Percentiles rank a stretch among this genome's conserved stretches.
Evolutionary conservation across 2,329 filamentous ascomycete species (phyloP).

Genomic region (Tolypocladium inflatum): DNA sequence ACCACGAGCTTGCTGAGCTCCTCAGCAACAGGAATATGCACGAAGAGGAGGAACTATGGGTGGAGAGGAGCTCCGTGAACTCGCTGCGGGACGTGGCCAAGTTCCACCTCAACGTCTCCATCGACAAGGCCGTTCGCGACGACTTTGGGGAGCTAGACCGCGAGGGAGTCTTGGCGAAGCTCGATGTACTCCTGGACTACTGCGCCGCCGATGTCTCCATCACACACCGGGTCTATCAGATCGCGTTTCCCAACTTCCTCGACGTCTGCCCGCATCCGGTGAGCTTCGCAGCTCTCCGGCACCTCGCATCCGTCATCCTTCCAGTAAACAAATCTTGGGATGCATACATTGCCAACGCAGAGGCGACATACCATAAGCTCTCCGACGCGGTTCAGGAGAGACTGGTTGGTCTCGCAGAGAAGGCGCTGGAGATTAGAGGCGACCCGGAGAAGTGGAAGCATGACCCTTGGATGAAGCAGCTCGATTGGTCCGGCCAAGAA

Average conservation of each 20-base stretch:
- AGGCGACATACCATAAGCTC: slow-evolving; percentile 71
- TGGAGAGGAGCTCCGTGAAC: slow-evolving; percentile 89
- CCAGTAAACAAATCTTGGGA: slow-evolving; percentile 87
- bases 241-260: slow-evolving; percentile 84
- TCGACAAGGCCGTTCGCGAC: slow-evolving; percentile 82
- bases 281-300: slow-evolving; percentile 87
- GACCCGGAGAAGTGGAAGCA: slow-evolving; percentile 59
- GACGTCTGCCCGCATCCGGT: slow-evolving; percentile 91
- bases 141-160: slow-evolving; percentile 78
- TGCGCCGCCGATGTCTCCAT: slow-evolving; percentile 90
- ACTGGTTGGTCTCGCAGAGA: slow-evolving; percentile 62
- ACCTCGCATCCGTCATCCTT: slow-evolving; percentile 87
- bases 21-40: slow-evolving; percentile 61
- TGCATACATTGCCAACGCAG: slow-evolving; percentile 71
- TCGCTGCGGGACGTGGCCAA: slow-evolving; percentile 91
- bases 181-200: slow-evolving; percentile 83
- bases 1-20: slow-evolving; percentile 60
- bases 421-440: slow-evolving; percentile 65
- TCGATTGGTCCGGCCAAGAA: slow-evolving; percentile 94
- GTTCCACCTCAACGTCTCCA: slow-evolving; percentile 84
- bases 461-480: slow-evolving; percentile 85
- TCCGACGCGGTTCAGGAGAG: slow-evolving; percentile 70
- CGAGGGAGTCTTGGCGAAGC: slow-evolving; percentile 55
- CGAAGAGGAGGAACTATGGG: slow-evolving; percentile 92
- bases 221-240: slow-evolving; percentile 89